These are phyloP conservation scores for Strobilomyces echinocephalus DNA, from an alignment of 768 basidiomycete species.

Conservation along the genomic window DNA sequence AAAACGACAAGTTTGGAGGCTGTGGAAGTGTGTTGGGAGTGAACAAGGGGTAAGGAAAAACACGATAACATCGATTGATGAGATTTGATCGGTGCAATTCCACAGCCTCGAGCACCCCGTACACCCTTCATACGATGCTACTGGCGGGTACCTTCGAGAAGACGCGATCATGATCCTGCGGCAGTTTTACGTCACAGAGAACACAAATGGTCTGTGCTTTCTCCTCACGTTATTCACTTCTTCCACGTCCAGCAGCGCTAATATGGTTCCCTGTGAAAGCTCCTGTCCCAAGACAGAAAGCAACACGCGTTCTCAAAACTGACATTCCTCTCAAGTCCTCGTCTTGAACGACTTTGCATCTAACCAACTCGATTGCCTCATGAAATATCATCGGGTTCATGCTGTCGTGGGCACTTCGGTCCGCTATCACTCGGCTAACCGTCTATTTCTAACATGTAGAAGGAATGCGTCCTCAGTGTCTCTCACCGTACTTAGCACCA, in stretches of 20 bases:
- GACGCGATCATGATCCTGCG: slow-evolving; percentile 85
- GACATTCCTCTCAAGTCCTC: slow-evolving; percentile 43
- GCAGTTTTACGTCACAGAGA: slow-evolving; percentile 90
- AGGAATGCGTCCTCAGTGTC: background rate
- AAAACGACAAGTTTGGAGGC: slow-evolving; percentile 94
- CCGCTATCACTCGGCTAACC: background rate
- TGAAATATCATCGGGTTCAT: background rate
- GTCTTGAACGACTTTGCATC: slow-evolving; percentile 2
- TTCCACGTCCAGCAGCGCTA: slow-evolving; percentile 1
- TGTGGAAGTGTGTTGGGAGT: slow-evolving; percentile 93
- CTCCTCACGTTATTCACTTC: background rate
- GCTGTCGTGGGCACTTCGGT: background rate
- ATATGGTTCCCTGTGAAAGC: slow-evolving; percentile 44
- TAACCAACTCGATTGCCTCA: background rate
- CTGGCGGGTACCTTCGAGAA: slow-evolving; percentile 71
- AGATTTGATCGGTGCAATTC: slow-evolving; percentile 4
- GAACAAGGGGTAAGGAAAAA: slow-evolving; percentile 56
- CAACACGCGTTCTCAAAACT: slow-evolving; percentile 79
- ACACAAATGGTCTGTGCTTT: slow-evolving; percentile 69
- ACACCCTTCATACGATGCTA: slow-evolving; percentile 71
- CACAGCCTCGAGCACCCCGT: slow-evolving; percentile 63
- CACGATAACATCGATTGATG: background rate
- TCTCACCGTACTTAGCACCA: background rate
- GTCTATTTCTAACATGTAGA: background rate
- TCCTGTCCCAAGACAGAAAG: slow-evolving; percentile 84